Conservation (phyloP, 257 asterid genomes). For the Craterostigma plantagineum region DNA sequence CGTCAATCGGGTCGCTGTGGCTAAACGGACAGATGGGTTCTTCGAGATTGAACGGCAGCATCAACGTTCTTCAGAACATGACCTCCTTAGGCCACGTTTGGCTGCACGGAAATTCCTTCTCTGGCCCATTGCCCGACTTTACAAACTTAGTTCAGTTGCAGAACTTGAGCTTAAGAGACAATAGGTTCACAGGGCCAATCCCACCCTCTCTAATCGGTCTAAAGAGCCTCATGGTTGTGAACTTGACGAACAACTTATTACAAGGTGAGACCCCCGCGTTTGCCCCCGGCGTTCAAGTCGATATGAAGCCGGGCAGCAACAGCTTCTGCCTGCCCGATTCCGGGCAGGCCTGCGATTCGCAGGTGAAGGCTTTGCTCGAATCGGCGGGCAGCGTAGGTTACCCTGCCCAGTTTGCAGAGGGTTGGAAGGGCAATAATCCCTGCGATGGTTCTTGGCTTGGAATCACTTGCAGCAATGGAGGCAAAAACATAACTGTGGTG, state of each 20-base stretch:
- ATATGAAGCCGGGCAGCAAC: slow-evolving; percentile 15
- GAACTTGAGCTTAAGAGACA: slow-evolving; percentile 45
- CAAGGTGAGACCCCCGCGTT: slow-evolving; percentile 63
- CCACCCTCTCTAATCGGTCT: slow-evolving; percentile 32
- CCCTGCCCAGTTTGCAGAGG: slow-evolving; percentile 30
- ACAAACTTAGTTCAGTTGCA: slow-evolving; percentile 19
- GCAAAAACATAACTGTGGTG: slow-evolving; percentile 37
- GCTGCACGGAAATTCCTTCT: slow-evolving; percentile 40
- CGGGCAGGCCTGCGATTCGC: slow-evolving; percentile 41
- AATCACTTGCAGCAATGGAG: slow-evolving; percentile 24
- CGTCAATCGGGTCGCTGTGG: slow-evolving; percentile 41
- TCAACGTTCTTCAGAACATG: slow-evolving; percentile 40
- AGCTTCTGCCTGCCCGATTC: slow-evolving; percentile 39
- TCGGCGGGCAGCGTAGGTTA: slow-evolving; percentile 35
- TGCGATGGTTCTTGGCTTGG: slow-evolving; percentile 40
- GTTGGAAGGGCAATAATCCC: slow-evolving; percentile 51
- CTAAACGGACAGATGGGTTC: slow-evolving; percentile 32
- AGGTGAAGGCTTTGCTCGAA: slow-evolving; percentile 37
- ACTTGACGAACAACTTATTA: slow-evolving; percentile 44
- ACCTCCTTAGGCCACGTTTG: slow-evolving; percentile 31
- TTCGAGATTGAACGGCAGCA: slow-evolving; percentile 32
- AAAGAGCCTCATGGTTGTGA: slow-evolving; percentile 27
- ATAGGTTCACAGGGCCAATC: slow-evolving; percentile 47
- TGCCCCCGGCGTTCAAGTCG: slow-evolving; percentile 16
- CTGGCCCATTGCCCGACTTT: slow-evolving; percentile 58